These are phyloP conservation scores for Xylariales sp. DNA, from an alignment of 2,329 filamentous ascomycete genomes.

Conservation along the genomic window DNA sequence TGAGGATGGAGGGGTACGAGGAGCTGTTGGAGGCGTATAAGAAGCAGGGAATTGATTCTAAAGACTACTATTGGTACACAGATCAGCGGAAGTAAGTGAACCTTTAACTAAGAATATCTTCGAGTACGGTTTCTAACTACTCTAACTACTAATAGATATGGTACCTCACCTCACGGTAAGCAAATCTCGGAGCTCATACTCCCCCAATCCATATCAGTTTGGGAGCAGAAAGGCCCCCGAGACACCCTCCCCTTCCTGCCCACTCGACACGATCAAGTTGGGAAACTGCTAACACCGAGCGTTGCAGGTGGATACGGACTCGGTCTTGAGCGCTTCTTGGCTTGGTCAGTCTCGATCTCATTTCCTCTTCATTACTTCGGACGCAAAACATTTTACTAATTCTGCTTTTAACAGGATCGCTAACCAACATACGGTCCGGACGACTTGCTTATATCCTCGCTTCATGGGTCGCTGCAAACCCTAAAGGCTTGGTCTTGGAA, in stretches of 20 bases:
- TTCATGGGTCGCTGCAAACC: constrained; percentile 80
- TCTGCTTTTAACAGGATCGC: too few relatives aligned
- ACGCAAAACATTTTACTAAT: too few relatives aligned
- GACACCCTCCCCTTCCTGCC: too few relatives aligned
- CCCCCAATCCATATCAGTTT: too few relatives aligned
- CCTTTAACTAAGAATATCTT: too few relatives aligned
- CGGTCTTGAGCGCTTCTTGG: constrained; percentile 76
- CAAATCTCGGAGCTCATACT: too few relatives aligned
- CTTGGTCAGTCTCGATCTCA: too few relatives aligned
- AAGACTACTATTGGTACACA: constrained; percentile 96
- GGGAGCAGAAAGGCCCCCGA: too few relatives aligned
- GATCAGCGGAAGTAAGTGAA: constrained; percentile 81
- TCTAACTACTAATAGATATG: constrained; percentile 57
- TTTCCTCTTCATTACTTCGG: too few relatives aligned
- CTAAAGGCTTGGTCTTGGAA: constrained; percentile 28
- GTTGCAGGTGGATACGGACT: constrained; percentile 80
- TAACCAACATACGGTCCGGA: constrained; percentile 60
- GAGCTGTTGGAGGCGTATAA: constrained; percentile 87
- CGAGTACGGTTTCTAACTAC: too few relatives aligned
- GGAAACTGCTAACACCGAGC: too few relatives aligned
- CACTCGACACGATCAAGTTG: too few relatives aligned
- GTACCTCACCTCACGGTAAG: constrained; percentile 84
- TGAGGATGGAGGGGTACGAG: constrained; percentile 91
- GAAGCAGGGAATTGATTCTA: constrained; percentile 77
- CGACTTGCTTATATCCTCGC: constrained; percentile 70